These are phyloP conservation scores for California macrophylla DNA, from an alignment of 441 rosid genomes.

Conservation along the genomic window DNA sequence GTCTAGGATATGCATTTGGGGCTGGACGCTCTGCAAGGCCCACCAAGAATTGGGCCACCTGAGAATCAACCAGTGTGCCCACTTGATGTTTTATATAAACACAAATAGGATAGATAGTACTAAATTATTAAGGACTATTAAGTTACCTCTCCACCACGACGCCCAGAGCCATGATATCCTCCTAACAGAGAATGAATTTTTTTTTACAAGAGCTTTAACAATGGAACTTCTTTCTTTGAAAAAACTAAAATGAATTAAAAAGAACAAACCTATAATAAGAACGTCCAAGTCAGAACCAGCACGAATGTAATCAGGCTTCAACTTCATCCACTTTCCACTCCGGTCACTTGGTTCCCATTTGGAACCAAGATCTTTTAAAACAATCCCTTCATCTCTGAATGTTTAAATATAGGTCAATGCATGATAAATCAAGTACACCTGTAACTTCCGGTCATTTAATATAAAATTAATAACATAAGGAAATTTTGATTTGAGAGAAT, in stretches of 20 bases:
- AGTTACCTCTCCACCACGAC: conserved; percentile 84
- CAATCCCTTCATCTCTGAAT: conserved; percentile 82
- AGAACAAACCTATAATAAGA: conserved; percentile 65
- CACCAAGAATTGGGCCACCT: conserved; percentile 92
- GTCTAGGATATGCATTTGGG: conserved; percentile 56
- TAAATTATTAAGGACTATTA: conserved; percentile 15
- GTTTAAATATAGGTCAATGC: conserved; percentile 4
- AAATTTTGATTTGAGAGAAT: not conserved
- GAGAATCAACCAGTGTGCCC: not conserved
- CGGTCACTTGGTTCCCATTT: conserved; percentile 98
- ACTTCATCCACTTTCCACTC: conserved; percentile 93
- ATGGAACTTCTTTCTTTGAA: conserved; percentile 10
- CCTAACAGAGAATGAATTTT: conserved; percentile 35
- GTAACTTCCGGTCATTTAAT: not conserved
- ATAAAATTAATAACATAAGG: not conserved
- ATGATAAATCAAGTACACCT: not conserved
- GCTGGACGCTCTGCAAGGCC: conserved; percentile 76
- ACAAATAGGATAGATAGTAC: not conserved
- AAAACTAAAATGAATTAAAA: conserved; percentile 5
- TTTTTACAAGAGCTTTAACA: conserved; percentile 1
- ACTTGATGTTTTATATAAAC: not conserved
- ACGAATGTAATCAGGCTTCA: conserved; percentile 83
- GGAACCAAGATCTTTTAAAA: conserved; percentile 76
- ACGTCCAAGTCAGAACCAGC: conserved; percentile 89
- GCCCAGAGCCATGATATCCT: conserved; percentile 97